These are phyloP conservation scores for Jackrogersella multiformis DNA, from an alignment of 495 filamentous ascomycete species.

Conservation along the genomic window DNA sequence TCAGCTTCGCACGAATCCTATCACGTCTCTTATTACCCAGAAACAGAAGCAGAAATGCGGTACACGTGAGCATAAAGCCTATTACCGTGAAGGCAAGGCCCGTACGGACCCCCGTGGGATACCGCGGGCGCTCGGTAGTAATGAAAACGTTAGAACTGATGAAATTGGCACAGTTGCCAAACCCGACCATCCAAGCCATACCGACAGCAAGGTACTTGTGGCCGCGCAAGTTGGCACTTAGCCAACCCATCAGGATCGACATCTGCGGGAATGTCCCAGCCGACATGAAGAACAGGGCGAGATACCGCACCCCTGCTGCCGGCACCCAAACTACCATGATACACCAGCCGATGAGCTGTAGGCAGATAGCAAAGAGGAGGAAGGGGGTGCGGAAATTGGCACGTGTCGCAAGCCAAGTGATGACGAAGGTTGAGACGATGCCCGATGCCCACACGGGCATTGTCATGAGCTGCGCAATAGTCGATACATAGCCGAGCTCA, in stretches of 20 bases:
- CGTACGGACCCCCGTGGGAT: conserved; percentile 52
- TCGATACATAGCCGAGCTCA: conserved; percentile 30
- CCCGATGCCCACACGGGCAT: conserved; percentile 36
- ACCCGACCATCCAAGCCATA: conserved; percentile 62
- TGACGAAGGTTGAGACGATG: conserved; percentile 29
- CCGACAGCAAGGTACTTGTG: conserved; percentile 67
- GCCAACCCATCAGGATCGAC: conserved; percentile 41
- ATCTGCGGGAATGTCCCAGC: conserved; percentile 41
- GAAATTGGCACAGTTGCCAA: conserved; percentile 68
- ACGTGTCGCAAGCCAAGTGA: conserved; percentile 27
- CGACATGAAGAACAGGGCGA: conserved; percentile 39
- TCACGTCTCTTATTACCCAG: conserved; percentile 26
- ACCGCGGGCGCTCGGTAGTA: conserved; percentile 56
- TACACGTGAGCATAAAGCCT: conserved; percentile 33
- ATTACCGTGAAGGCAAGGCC: conserved; percentile 40
- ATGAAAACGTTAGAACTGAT: conserved; percentile 62
- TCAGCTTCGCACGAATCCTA: conserved; percentile 14
- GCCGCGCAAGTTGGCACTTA: conserved; percentile 55
- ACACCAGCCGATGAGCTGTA: conserved; percentile 43
- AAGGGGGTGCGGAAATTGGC: conserved; percentile 37
- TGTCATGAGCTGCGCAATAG: conserved; percentile 33
- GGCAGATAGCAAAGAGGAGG: conserved; percentile 31
- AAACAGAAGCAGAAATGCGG: conserved; percentile 3
- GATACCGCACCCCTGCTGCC: conserved; percentile 32
- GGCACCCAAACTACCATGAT: conserved; percentile 39